Evolutionary conservation across 2,329 filamentous ascomycete genomes (phyloP).

Genomic region (Exophiala mesophila): DNA sequence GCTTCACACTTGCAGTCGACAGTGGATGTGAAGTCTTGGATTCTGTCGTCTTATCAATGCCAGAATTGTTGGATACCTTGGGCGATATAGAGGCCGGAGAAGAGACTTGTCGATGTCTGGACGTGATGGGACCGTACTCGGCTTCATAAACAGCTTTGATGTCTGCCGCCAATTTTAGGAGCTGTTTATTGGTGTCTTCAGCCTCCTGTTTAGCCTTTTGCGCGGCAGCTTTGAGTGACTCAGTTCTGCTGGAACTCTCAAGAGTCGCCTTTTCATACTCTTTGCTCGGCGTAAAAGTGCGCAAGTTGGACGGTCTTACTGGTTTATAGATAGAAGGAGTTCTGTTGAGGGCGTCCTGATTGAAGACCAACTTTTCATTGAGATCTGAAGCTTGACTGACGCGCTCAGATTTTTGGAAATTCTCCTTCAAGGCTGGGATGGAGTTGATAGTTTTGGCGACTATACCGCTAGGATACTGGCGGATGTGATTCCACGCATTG

Average conservation of each 20-base stretch:
- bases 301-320: not conserved
- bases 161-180: constrained; percentile 16
- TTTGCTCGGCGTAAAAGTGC: constrained; percentile 8
- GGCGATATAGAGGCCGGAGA: not conserved
- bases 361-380: constrained; percentile 19
- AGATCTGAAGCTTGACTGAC: constrained; percentile 8
- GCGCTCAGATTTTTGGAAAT: constrained; percentile 17
- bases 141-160: constrained; percentile 27
- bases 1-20: constrained; percentile 20
- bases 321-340: constrained; percentile 19
- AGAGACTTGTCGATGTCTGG: constrained; percentile 13
- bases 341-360: constrained; percentile 15
- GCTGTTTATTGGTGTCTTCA: constrained; percentile 11
- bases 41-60: not conserved
- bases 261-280: constrained; percentile 6
- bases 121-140: constrained; percentile 22
- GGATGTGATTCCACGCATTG: constrained; percentile 21
- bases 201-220: constrained; percentile 8
- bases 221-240: constrained; percentile 9
- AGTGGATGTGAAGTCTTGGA: constrained; percentile 14
- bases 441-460: constrained; percentile 24
- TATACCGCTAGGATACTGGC: constrained; percentile 24
- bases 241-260: constrained; percentile 5
- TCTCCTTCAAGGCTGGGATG: constrained; percentile 17
- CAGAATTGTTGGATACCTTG: not conserved